Evolutionary conservation across 495 filamentous ascomycete genomes (phyloP).

Genomic region (Daldinia childiae): DNA sequence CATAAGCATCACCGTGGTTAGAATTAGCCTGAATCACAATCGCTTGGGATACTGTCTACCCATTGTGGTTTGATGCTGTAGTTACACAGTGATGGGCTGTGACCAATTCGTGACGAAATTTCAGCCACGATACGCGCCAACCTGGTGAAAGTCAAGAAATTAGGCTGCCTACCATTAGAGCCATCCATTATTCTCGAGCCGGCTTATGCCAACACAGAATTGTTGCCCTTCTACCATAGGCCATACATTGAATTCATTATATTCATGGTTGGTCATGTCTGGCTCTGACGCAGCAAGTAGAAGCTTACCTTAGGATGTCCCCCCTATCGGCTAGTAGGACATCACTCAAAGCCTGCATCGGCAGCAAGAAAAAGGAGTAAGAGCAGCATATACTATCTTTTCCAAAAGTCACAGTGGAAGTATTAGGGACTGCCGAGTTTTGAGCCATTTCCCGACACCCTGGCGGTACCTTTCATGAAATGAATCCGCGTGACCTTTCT

Average conservation of each 20-base stretch:
- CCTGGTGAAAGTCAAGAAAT: neutral
- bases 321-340: neutral
- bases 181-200: slow-evolving; percentile 2
- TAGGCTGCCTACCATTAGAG: slow-evolving; percentile 9
- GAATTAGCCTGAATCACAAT: slow-evolving; percentile 35
- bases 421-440: slow-evolving; percentile 18
- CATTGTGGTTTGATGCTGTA: slow-evolving; percentile 18
- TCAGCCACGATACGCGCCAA: slow-evolving; percentile 12
- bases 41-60: slow-evolving; percentile 9
- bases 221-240: slow-evolving; percentile 30
- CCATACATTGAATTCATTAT: neutral
- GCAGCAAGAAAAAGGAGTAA: neutral
- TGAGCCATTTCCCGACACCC: slow-evolving; percentile 31
- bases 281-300: slow-evolving; percentile 35
- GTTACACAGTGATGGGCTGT: slow-evolving; percentile 36
- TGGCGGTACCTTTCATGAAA: slow-evolving; percentile 10
- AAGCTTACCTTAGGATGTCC: slow-evolving; percentile 4
- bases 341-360: neutral
- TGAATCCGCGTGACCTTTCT: slow-evolving; percentile 31
- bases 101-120: slow-evolving; percentile 25
- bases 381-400: neutral
- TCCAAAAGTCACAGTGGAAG: neutral
- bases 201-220: slow-evolving; percentile 12
- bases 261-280: slow-evolving; percentile 15
- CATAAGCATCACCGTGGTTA: slow-evolving; percentile 18